Base-by-base conservation (phyloP, 2,329 filamentous ascomycete genomes). In the Aspergillus caelatus region DNA sequence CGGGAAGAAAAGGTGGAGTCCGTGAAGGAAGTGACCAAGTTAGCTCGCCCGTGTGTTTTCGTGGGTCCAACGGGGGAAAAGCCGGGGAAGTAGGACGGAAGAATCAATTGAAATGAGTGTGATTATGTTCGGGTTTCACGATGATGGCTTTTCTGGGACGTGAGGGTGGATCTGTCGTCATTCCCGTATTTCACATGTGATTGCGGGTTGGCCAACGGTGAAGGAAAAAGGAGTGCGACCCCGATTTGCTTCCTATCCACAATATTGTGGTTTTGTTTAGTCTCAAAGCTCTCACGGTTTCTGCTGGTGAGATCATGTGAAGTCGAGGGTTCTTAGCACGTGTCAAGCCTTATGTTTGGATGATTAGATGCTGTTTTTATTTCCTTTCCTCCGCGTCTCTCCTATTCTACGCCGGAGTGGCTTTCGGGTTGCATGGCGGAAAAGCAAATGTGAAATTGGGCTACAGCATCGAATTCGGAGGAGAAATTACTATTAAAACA, bases 21-120 rank as follows among this genome's bases (percentile, higher is more conserved):
- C 43, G 19, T 21, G 41, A 43, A 4, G 8, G 41, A 43, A 8
- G 41, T 21, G n/a, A 12, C 10, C n/a, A 46, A 12, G n/a, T 46
- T 46, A 21, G 43, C 43, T 5, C 23, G 46, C 23, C 46, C 46
- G 46, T 28, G 16, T 26, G 19, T 34, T 54, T 36, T 36, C 52
- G 30, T 54, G 52, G 52, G 30, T 54, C 52, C 16, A 11, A 54
- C 52, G 19, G 52, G 52, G 34, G 16, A 26, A 55, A 55, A 55
- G 21, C 52, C 52, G 52, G 52, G 52, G 52, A 55, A 55, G 32
- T 14, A 26, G 32, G 11, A 36, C 52, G 19, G 52, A 14, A 55
- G 52, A 23, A 10, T 39, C n/a, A n/a, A 55, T 55, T 39, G 21
- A 39, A 16, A 39, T 34, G 48, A 52, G 30, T 19, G 16, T 52